Base-by-base conservation (phyloP, 768 basidiomycete genomes). In the Termitomyces sp. region DNA sequence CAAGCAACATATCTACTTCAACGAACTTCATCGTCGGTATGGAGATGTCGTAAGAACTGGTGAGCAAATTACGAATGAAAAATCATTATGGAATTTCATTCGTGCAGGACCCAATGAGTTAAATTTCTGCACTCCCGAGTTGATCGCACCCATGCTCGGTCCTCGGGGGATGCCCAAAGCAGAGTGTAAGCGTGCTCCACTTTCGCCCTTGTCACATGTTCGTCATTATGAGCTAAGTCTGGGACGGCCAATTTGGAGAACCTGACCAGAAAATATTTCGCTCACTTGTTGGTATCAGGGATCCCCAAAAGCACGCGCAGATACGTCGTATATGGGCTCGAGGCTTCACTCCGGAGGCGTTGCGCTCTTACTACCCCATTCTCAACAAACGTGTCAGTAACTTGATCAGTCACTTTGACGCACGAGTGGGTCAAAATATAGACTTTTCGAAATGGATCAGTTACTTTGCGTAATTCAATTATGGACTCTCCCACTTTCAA, bases 1-100 rank as follows among this genome's bases (percentile, higher is more conserved):
- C 2, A 73, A 73, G 57, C 72, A 76, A 20, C 79, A 85, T 58
- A 54, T 72, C 2, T 76, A 75, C 57, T 73, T 75, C 49, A 66
- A 76, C 39, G 53, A 63, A 6, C 61, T 85, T 24, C 84, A 86
- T 62, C 70, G 73, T 16, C 69, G 65, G 28, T 84, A 84, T 54
- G 84, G 84, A 0, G 73, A 79, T 20, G 67, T 78, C n/a, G 79
- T 86, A 13, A 73, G 84, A 54, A 74, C 79, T 36, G 85, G 84
- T 82, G 56, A 36, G 73, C n/a, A 3, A 22, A 2, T 18, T n/a
- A n/a, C n/a, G n/a, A n/a, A n/a, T n/a, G n/a, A n/a, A n/a, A n/a
- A n/a, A n/a, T n/a, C n/a, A n/a, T n/a, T n/a, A 28, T 3, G 8
- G 8, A n/a, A 15, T 24, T 13, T 18, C 55, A 16, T 50, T 52